These are phyloP conservation scores for Golubevia sp. DNA, from an alignment of 1,284 basidiomycete species.

Conservation along the genomic window DNA sequence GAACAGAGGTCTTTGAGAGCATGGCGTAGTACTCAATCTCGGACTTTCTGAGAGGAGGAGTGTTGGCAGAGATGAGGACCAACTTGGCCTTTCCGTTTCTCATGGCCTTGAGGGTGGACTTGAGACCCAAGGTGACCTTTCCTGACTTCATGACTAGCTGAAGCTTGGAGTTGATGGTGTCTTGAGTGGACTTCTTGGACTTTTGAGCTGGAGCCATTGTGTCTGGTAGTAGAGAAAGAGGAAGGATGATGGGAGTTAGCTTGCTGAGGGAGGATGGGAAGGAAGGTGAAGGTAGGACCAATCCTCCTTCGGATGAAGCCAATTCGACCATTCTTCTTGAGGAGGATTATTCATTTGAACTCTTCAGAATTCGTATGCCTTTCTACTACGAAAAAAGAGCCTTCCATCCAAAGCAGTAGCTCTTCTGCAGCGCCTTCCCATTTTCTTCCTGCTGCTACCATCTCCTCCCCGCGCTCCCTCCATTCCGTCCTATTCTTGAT, in stretches of 20 bases:
- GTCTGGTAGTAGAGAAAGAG: constrained; percentile 21
- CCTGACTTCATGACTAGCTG: constrained; percentile 98
- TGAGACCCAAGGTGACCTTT: constrained; percentile 91
- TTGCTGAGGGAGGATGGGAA: not conserved
- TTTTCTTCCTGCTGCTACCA: too few species aligned
- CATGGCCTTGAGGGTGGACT: constrained; percentile 97
- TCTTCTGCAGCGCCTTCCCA: too few species aligned
- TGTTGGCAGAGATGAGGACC: constrained; percentile 97
- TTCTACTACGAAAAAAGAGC: not conserved
- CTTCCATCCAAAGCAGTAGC: too few species aligned
- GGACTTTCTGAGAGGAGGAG: constrained; percentile 96
- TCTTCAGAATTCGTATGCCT: not conserved
- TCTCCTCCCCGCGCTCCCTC: too few species aligned
- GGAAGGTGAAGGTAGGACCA: not conserved
- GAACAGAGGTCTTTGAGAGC: constrained; percentile 91
- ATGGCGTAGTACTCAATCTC: constrained; percentile 99
- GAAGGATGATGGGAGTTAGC: not conserved
- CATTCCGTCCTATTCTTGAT: too few species aligned
- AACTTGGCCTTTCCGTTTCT: constrained; percentile 98
- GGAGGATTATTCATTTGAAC: not conserved
- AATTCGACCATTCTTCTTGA: not conserved
- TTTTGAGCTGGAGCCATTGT: constrained; percentile 90
- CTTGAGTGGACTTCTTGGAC: constrained; percentile 73
- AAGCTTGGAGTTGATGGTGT: constrained; percentile 93
- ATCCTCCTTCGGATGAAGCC: not conserved